phyloP scores from a whole-genome alignment of 192 early-diverging fungal genomes.

The Podochytrium sp. region DNA sequence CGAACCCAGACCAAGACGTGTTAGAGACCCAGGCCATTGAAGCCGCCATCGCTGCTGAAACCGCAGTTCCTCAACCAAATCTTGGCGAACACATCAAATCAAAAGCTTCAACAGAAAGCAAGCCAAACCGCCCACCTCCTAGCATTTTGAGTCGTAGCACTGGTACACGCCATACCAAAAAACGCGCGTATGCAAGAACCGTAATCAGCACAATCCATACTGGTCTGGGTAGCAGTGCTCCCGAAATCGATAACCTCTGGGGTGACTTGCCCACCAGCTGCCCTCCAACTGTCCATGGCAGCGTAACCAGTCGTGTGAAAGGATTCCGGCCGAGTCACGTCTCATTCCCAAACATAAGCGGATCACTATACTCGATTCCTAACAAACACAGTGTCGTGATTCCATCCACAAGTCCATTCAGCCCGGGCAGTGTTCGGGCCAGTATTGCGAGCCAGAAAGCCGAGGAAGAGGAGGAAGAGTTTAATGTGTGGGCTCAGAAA shows the following conservation, averaged over 20 bases:
- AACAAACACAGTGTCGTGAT: not conserved
- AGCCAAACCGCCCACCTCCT: not conserved
- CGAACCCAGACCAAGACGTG: not conserved
- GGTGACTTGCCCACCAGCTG: not conserved
- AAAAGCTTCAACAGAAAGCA: not conserved
- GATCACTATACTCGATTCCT: not conserved
- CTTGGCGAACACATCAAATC: not conserved
- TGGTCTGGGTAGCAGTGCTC: not conserved
- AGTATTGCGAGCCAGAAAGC: not conserved
- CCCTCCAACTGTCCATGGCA: no score
- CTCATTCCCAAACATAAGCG: not conserved
- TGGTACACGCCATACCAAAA: not conserved
- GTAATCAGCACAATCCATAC: not conserved
- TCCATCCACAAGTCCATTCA: not conserved
- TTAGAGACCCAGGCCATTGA: not conserved
- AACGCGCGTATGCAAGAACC: not conserved
- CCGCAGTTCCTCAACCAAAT: not conserved
- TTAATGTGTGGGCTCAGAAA: conserved; percentile 10
- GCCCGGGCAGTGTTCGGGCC: no score
- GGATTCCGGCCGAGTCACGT: not conserved
- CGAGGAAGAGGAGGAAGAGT: conserved; percentile 12
- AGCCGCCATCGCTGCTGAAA: not conserved
- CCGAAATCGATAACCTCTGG: conserved; percentile 15
- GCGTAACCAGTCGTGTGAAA: not conserved
- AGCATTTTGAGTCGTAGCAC: not conserved